Conservation (phyloP, 2,329 filamentous ascomycete genomes). For the Aspergillus melleus region DNA sequence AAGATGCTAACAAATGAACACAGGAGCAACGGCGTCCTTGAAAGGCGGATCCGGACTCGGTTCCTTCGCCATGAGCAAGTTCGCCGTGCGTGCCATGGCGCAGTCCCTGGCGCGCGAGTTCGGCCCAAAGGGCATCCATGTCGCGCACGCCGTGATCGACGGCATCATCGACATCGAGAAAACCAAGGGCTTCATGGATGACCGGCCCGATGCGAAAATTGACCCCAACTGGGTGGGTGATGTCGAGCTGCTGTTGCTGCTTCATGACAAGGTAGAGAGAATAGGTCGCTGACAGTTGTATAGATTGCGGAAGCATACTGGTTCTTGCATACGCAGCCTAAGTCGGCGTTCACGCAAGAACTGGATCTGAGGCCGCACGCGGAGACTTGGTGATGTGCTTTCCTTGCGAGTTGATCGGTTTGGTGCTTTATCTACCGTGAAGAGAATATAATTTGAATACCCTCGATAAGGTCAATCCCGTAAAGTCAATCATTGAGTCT, state of each 20-base stretch:
- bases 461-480: background rate
- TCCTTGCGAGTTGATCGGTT: no score
- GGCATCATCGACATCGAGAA: constrained; percentile 57
- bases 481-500: background rate
- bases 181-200: constrained; percentile 38
- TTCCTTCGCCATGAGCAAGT: constrained; percentile 54
- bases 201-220: constrained; percentile 53
- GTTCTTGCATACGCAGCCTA: constrained; percentile 55
- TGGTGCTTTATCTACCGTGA: no score
- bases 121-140: constrained; percentile 56
- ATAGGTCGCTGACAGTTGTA: background rate
- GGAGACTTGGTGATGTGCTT: constrained; percentile 19
- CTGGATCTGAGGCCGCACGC: constrained; percentile 48
- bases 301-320: constrained; percentile 59
- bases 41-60: constrained; percentile 53
- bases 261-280: background rate
- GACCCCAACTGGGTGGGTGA: constrained; percentile 47
- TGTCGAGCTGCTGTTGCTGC: background rate
- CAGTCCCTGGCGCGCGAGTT: constrained; percentile 57
- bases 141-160: constrained; percentile 57
- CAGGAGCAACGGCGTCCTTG: constrained; percentile 51
- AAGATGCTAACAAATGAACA: no score
- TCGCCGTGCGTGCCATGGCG: constrained; percentile 52
- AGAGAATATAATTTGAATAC: no score
- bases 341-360: constrained; percentile 55